Base-by-base conservation (phyloP, 805 yeast species). In the Middelhovenomyces tepae region DNA sequence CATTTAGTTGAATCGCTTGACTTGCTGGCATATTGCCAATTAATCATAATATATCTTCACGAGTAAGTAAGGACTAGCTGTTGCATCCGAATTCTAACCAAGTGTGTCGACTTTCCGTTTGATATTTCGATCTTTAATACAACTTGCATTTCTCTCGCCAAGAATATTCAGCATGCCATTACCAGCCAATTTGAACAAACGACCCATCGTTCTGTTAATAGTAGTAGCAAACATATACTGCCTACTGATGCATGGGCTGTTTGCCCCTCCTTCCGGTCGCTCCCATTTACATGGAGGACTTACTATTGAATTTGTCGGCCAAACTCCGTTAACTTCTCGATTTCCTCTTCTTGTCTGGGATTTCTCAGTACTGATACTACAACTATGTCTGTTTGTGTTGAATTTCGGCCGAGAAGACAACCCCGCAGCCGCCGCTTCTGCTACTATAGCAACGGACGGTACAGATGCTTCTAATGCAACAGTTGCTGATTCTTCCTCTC, bases 301-400 rank as follows among this genome's bases (percentile, higher is more conserved):
- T 15, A 43, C 46, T 5, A 42, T 45, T 7, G 49, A 45, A 30
- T 43, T 45, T 26, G 37, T 45, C 8, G 49, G 49, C 4, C 40
- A 31, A 4, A 25, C 33, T 21, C 43, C 38, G 4, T 28, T 43
- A 23, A 25, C 22, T 3, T 43, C 40, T 10, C 32, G 41, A n/a
- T 3, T 31, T 13, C 40, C 39, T 4, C 34, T 45, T 24, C 19
- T 45, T 3, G 14, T 31, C 7, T 44, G 48, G 48, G 46, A 43
- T 28, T 11, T 43, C 4, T 22, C 39, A 2, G 37, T 45, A 10
- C 22, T 44, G 23, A 10, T 35, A 4, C 34, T 44, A 9, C 48
- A 44, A 31, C 22, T 40, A 18, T 20, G 30, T 4, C 30, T 39
- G 15, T 46, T 42, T 29, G 28, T 42, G 5, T 32, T 40, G 11